Evolutionary conservation across 208 protist genomes (phyloP).

Genomic region (Porcisia hertigi): DNA sequence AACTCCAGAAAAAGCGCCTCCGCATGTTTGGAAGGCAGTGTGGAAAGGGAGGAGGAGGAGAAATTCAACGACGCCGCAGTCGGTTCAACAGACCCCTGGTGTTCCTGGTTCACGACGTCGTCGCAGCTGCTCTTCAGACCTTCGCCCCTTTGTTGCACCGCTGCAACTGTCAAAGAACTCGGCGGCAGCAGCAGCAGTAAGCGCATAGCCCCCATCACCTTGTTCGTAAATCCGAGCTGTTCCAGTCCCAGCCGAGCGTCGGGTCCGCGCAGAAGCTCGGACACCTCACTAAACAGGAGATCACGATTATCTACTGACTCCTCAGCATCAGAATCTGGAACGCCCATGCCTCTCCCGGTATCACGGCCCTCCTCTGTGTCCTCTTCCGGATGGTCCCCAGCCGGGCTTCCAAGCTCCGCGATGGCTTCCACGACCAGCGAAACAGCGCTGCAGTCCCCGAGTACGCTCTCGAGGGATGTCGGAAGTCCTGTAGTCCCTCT

Average conservation of each 20-base stretch:
- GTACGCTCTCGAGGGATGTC: not conserved
- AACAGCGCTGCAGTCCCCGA: not conserved
- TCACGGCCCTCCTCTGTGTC: conserved; percentile 9
- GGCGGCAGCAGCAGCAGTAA: conserved; percentile 24
- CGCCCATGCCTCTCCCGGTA: not conserved
- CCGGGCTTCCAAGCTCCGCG: conserved; percentile 45
- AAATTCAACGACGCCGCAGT: not conserved
- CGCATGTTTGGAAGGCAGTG: not conserved
- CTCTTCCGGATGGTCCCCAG: conserved; percentile 22
- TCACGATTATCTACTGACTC: conserved; percentile 21
- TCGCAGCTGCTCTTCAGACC: not conserved
- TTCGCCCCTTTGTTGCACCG: not conserved
- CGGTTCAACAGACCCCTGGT: not conserved
- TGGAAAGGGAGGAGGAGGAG: not conserved
- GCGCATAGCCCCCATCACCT: conserved; percentile 33
- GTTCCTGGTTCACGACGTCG: not conserved
- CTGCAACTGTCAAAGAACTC: not conserved
- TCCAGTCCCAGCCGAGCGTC: conserved; percentile 48
- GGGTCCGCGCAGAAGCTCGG: conserved; percentile 47
- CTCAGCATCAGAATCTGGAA: not conserved
- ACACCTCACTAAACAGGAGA: conserved; percentile 51
- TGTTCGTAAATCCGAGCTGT: conserved; percentile 38
- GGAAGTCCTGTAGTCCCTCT: not conserved
- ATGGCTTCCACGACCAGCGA: conserved; percentile 31
- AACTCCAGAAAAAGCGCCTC: conserved; percentile 29